These are phyloP conservation scores for Lachancea waltii DNA, from an alignment of 805 yeast species.

Conservation along the genomic window DNA sequence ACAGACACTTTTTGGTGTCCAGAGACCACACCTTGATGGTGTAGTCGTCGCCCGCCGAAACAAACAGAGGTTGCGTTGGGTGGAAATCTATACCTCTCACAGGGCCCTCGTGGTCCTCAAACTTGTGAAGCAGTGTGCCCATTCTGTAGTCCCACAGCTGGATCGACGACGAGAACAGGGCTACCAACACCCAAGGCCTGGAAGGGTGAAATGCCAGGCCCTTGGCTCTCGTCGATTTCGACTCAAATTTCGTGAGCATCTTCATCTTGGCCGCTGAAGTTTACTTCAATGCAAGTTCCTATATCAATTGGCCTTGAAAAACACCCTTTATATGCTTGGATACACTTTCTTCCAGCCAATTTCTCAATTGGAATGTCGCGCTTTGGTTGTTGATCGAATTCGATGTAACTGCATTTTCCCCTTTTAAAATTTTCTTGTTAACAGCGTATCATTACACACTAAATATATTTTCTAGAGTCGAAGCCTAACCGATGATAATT, in stretches of 20 bases:
- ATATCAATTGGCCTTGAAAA: not conserved
- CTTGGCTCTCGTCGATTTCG: slow-evolving; percentile 95
- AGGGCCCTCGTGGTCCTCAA: slow-evolving; percentile 98
- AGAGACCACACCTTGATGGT: slow-evolving; percentile 94
- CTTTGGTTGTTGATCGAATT: not conserved
- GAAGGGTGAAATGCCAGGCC: slow-evolving; percentile 94
- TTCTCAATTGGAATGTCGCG: not conserved
- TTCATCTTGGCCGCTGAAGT: slow-evolving; percentile 48
- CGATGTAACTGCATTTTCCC: not conserved
- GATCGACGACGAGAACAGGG: slow-evolving; percentile 95
- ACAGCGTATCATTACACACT: not conserved
- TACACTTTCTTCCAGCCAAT: not conserved
- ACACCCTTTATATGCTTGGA: not conserved
- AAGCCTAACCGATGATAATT: too few relatives aligned
- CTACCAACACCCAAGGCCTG: slow-evolving; percentile 93
- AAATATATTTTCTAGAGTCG: too few relatives aligned
- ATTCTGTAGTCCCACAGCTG: slow-evolving; percentile 99
- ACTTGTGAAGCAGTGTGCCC: slow-evolving; percentile 95
- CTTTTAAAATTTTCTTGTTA: not conserved
- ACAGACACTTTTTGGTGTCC: slow-evolving; percentile 82
- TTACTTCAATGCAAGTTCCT: not conserved
- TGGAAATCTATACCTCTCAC: slow-evolving; percentile 94
- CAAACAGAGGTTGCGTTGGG: slow-evolving; percentile 96
- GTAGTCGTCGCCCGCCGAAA: slow-evolving; percentile 96
- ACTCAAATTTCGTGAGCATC: slow-evolving; percentile 88